A percentile compares a stretch with the other conserved stretches of the same genome.
phyloP scores from a whole-genome alignment of 2,329 filamentous ascomycete species.

The Chlorencoelia australis region DNA sequence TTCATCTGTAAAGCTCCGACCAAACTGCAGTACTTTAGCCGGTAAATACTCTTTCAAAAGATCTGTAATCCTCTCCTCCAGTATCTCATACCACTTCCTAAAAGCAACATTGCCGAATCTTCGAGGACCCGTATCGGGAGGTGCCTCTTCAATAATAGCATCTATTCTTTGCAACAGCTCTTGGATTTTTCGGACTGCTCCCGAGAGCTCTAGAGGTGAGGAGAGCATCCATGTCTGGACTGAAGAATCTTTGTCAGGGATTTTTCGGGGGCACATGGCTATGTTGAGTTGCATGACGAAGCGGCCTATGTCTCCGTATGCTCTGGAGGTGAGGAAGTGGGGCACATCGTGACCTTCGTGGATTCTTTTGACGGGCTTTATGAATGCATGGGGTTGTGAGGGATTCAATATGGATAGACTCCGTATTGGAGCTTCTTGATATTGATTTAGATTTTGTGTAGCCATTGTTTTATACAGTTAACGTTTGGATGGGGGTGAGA shows the following conservation, averaged over 20 bases:
- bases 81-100: conserved; percentile 66
- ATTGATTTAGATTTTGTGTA: background rate
- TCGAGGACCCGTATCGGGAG: conserved; percentile 75
- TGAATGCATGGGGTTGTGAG: conserved; percentile 45
- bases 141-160: conserved; percentile 62
- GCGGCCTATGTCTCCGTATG: conserved; percentile 76
- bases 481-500: background rate
- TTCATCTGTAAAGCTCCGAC: conserved; percentile 12
- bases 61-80: conserved; percentile 47
- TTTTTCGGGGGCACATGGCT: conserved; percentile 65
- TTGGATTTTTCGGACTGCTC: conserved; percentile 51
- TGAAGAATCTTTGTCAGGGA: conserved; percentile 28
- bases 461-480: conserved; percentile 9
- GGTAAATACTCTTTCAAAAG: conserved; percentile 51
- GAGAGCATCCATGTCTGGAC: conserved; percentile 42
- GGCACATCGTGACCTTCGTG: conserved; percentile 74
- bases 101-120: conserved; percentile 92
- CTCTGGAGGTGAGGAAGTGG: conserved; percentile 68
- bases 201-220: conserved; percentile 31
- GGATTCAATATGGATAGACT: conserved; percentile 33
- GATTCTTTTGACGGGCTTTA: conserved; percentile 67
- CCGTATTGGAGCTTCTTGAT: background rate
- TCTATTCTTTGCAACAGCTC: conserved; percentile 55
- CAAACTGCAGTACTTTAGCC: conserved; percentile 29
- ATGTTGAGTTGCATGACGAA: conserved; percentile 88